Percentiles rank a stretch among this genome's conserved stretches.
Conservation (phyloP, 805 yeast species). For the Suhomyces emberorum region DNA sequence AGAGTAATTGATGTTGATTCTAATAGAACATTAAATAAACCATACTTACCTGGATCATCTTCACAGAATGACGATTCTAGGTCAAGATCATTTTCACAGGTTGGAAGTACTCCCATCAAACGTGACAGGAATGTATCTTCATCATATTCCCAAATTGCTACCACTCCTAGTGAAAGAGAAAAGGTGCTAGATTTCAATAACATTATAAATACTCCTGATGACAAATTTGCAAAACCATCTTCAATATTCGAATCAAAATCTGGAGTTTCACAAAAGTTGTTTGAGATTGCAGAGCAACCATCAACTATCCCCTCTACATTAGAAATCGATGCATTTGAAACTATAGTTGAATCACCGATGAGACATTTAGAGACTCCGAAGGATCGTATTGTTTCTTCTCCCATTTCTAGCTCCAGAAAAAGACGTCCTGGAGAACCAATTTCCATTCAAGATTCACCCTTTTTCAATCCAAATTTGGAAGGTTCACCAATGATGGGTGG, state of each 20-base stretch:
- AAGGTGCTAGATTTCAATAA: conserved; percentile 2
- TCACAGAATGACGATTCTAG: not conserved
- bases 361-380: conserved; percentile 2
- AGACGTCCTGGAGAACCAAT: conserved; percentile 38
- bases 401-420: conserved; percentile 1
- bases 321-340: too few species aligned
- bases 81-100: conserved; percentile 1
- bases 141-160: conserved; percentile 22
- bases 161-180: conserved; percentile 23
- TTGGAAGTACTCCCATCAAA: conserved; percentile 27
- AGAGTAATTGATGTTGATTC: not conserved
- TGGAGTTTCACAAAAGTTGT: conserved; percentile 1
- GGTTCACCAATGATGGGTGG: conserved; percentile 1
- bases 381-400: not conserved
- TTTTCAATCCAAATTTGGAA: conserved; percentile 12
- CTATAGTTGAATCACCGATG: conserved; percentile 2
- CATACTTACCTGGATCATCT: too few species aligned
- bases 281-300: not conserved
- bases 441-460: conserved; percentile 34
- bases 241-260: not conserved
- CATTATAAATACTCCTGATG: conserved; percentile 11
- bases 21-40: too few species aligned
- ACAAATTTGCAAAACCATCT: conserved; percentile 5
- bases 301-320: too few species aligned
- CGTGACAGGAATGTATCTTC: not conserved